Conservation (phyloP, 495 filamentous ascomycete species). For the Neurospora tetraspora region DNA sequence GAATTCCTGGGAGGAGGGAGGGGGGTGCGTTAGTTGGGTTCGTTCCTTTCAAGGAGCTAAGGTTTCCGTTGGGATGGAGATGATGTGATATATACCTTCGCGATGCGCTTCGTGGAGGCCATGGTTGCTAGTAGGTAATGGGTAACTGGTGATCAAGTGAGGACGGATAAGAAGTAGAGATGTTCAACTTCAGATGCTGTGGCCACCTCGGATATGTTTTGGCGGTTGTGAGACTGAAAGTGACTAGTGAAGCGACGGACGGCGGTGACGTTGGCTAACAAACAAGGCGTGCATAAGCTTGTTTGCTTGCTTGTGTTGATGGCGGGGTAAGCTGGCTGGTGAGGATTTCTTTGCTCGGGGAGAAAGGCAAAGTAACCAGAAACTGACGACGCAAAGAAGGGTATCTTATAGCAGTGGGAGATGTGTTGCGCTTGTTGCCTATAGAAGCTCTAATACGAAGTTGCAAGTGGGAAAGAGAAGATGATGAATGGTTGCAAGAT, state of each 20-base stretch:
- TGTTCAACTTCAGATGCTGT: not conserved
- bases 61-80: not conserved
- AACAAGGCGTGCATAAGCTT: not conserved
- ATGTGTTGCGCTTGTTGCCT: not conserved
- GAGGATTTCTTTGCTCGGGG: not conserved
- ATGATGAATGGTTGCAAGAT: not conserved
- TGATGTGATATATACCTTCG: slow-evolving; percentile 36
- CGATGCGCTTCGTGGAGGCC: slow-evolving; percentile 51
- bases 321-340: not conserved
- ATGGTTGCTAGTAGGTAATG: slow-evolving; percentile 14
- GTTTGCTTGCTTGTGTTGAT: not conserved
- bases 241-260: not conserved
- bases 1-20: slow-evolving; percentile 49
- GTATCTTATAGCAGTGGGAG: not conserved
- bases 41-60: not conserved
- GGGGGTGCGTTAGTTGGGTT: not conserved
- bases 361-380: not conserved
- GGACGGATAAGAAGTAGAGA: not conserved
- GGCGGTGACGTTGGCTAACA: not conserved
- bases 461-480: not conserved
- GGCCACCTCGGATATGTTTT: not conserved
- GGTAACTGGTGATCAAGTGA: not conserved
- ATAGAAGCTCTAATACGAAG: not conserved
- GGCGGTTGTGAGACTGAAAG: not conserved
- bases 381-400: not conserved